Evolutionary conservation across 1,284 basidiomycete genomes (phyloP).

Genomic region (Ganoderma resinaceum): DNA sequence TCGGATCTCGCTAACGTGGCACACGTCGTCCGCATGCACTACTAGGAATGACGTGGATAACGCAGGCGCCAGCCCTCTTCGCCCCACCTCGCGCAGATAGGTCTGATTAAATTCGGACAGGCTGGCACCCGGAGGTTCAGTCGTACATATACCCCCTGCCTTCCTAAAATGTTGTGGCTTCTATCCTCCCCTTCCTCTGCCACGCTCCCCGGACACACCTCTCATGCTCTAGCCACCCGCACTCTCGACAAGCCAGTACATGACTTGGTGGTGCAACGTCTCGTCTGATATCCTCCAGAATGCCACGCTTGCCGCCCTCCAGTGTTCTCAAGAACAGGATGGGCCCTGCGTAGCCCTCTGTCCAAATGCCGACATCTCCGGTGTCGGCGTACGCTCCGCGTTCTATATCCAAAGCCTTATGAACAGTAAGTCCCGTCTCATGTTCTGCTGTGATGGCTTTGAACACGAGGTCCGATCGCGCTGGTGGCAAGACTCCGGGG

Average conservation of each 20-base stretch:
- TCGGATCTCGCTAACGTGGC: background rate
- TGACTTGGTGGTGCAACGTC: constrained; percentile 20
- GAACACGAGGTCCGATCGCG: constrained; percentile 11
- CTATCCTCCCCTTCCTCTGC: background rate
- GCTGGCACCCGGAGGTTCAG: background rate
- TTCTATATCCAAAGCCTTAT: constrained; percentile 41
- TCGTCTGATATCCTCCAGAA: constrained; percentile 10
- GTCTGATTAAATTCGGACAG: background rate
- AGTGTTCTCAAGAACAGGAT: constrained; percentile 11
- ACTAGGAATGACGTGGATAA: background rate
- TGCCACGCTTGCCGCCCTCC: constrained; percentile 12
- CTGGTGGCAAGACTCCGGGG: background rate
- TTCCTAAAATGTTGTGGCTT: background rate
- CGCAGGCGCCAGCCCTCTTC: background rate
- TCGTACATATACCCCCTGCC: background rate
- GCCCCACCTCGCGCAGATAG: background rate
- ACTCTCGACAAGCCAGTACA: background rate
- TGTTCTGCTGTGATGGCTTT: background rate
- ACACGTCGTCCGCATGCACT: too few species aligned
- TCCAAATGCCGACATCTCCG: constrained; percentile 38
- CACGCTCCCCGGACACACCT: background rate
- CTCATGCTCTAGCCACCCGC: constrained; percentile 5
- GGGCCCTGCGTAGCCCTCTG: constrained; percentile 31
- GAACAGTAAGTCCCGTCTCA: constrained; percentile 34
- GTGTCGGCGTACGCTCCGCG: constrained; percentile 39